Conservation (phyloP, 2,329 filamentous ascomycete genomes). For the Arthroderma uncinatum region DNA sequence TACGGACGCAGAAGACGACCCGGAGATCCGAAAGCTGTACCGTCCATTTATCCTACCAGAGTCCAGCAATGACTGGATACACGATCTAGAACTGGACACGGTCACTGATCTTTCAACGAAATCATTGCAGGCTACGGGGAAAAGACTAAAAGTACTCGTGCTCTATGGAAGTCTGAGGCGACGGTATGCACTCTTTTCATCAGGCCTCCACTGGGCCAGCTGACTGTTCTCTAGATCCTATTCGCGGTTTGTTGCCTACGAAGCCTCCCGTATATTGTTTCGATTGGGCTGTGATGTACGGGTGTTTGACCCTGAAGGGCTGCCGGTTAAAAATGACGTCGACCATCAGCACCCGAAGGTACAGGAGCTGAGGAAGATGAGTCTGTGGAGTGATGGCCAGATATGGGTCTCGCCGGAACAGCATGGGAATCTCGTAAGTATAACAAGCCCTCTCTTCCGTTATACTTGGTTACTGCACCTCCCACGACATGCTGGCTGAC, state of each 20-base stretch:
- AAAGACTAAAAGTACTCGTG: slow-evolving; percentile 47
- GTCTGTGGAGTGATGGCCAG: slow-evolving; percentile 55
- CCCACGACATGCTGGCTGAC: not conserved
- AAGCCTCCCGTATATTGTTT: slow-evolving; percentile 50
- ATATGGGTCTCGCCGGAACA: slow-evolving; percentile 57
- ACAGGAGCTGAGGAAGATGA: slow-evolving; percentile 50
- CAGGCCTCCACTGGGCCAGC: not conserved
- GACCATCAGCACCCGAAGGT: slow-evolving; percentile 50
- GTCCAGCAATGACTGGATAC: slow-evolving; percentile 44
- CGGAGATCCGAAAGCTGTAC: slow-evolving; percentile 38
- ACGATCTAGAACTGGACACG: slow-evolving; percentile 45
- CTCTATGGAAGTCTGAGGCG: slow-evolving; percentile 49
- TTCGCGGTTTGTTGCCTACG: slow-evolving; percentile 49
- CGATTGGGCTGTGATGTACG: slow-evolving; percentile 57
- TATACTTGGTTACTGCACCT: not conserved
- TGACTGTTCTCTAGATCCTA: slow-evolving; percentile 40
- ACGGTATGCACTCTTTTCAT: slow-evolving; percentile 19
- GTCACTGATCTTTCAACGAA: slow-evolving; percentile 41
- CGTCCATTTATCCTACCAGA: slow-evolving; percentile 45
- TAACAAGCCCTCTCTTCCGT: not conserved
- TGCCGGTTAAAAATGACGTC: slow-evolving; percentile 54
- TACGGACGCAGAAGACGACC: slow-evolving; percentile 37
- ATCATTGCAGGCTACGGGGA: slow-evolving; percentile 31
- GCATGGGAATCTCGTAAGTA: slow-evolving; percentile 49
- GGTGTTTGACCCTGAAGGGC: slow-evolving; percentile 46